Conservation (phyloP, 2,329 filamentous ascomycete genomes). For the Hypoxylon sp. region DNA sequence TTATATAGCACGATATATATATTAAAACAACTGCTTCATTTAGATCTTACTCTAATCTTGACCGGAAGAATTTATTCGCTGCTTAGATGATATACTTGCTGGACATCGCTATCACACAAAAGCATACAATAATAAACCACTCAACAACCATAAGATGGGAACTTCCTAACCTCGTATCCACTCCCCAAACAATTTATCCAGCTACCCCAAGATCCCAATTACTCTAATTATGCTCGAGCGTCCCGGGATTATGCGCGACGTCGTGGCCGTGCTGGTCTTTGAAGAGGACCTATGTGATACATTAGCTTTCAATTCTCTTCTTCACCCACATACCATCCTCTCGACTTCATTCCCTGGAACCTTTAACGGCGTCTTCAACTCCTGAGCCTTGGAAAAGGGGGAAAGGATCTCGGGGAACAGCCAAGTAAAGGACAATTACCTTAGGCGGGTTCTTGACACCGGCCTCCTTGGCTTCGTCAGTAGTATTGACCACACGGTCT, state of each 20-base stretch:
- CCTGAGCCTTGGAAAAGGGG: too few species aligned
- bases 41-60: neutral
- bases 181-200: neutral
- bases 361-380: too few species aligned
- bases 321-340: neutral
- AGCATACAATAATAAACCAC: neutral
- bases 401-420: neutral
- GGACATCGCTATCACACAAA: neutral
- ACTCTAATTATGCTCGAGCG: slow-evolving; percentile 52
- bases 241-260: slow-evolving; percentile 58
- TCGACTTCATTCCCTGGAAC: too few species aligned
- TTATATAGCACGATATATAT: neutral
- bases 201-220: too few species aligned
- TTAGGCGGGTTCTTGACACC: slow-evolving; percentile 61
- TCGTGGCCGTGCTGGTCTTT: slow-evolving; percentile 58
- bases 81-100: neutral
- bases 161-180: neutral
- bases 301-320: slow-evolving; percentile 13
- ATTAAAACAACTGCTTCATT: slow-evolving; percentile 1
- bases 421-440: slow-evolving; percentile 43
- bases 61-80: neutral
- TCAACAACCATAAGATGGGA: neutral
- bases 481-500: slow-evolving; percentile 56
- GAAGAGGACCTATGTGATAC: slow-evolving; percentile 54
- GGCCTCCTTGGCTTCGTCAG: slow-evolving; percentile 56